These are phyloP conservation scores for Deinandra increscens DNA, from an alignment of 129 eudicot species.

Conservation along the genomic window DNA sequence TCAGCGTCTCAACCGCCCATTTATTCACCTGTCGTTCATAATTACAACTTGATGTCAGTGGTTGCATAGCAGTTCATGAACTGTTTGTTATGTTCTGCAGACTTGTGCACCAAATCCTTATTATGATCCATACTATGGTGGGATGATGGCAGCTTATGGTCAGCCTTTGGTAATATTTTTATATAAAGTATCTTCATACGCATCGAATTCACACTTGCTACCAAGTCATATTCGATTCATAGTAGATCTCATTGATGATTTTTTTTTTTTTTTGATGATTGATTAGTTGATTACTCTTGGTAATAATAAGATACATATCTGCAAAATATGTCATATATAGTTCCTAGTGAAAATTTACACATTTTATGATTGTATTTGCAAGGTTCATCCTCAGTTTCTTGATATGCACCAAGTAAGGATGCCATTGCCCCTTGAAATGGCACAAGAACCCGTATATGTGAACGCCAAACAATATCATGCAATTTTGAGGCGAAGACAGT, in stretches of 20 bases:
- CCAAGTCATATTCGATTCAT: background rate
- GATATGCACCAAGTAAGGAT: conserved; percentile 71
- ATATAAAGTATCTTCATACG: background rate
- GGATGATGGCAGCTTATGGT: conserved; percentile 79
- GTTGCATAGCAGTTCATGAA: background rate
- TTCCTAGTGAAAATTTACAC: too few relatives aligned
- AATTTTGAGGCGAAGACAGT: conserved; percentile 70
- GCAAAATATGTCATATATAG: background rate
- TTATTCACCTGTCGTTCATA: background rate
- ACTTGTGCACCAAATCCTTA: conserved; percentile 73
- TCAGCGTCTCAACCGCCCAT: background rate
- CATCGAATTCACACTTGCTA: background rate
- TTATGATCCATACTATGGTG: conserved; percentile 66
- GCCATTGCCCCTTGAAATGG: conserved; percentile 80
- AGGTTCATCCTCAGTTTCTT: conserved; percentile 67
- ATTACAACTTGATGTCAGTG: background rate
- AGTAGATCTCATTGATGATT: background rate
- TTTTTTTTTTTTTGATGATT: too few relatives aligned
- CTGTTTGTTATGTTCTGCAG: conserved; percentile 34
- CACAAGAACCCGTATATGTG: conserved; percentile 81
- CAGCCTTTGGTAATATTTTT: conserved; percentile 59
- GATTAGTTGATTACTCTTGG: background rate
- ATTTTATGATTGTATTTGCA: background rate
- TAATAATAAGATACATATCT: background rate
- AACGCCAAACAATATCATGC: conserved; percentile 88